Base-by-base conservation (phyloP, 306 rosid species). In the Lathyrus oleraceus region DNA sequence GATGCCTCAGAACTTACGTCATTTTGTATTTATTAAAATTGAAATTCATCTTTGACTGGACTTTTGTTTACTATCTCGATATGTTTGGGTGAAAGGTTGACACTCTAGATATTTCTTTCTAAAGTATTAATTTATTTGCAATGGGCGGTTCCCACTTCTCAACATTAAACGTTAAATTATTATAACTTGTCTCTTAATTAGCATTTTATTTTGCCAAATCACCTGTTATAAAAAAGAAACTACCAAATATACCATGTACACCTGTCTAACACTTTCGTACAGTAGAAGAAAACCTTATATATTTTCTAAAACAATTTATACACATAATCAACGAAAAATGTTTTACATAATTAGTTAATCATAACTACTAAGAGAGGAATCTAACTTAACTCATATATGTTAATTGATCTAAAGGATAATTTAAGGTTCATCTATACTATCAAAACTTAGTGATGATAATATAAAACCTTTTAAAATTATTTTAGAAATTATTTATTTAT, bases 121-220 rank as follows among this genome's bases (percentile, higher is more conserved):
- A 42, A 63, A 61, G 36, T 69, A 62, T 25, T 53, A 12, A 21
- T 61, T 56, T 60, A 30, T 47, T 28, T 44, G 51, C 11, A 52
- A 39, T 23, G 10, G 80, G 10, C 77, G 77, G 76, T 64, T 80
- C 77, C 20, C 70, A 48, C 67, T 13, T 72, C 48, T 54, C 61
- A 47, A 62, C 25, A 60, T 35, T 60, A n/a, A 60, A 9, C 10
- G 3, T 7, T 52, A 52, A 17, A 51, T 21, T 52, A 19, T 51
- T 19, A 13, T 20, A 51, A 51, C 8, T 19, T 4, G 25, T 51
- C 10, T 51, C 56, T 12, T 2, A 7, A 16, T 17, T 17, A 49
- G 1, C 12, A 51, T 16, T 51, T 17, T 49, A 48, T 0, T 17
- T 49, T 17, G 56, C 1, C 25, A 16, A 47, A n/a, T 6, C 15